These are phyloP conservation scores for Diaporthe ampelina DNA, from an alignment of 2,329 filamentous ascomycete genomes.

Conservation along the genomic window DNA sequence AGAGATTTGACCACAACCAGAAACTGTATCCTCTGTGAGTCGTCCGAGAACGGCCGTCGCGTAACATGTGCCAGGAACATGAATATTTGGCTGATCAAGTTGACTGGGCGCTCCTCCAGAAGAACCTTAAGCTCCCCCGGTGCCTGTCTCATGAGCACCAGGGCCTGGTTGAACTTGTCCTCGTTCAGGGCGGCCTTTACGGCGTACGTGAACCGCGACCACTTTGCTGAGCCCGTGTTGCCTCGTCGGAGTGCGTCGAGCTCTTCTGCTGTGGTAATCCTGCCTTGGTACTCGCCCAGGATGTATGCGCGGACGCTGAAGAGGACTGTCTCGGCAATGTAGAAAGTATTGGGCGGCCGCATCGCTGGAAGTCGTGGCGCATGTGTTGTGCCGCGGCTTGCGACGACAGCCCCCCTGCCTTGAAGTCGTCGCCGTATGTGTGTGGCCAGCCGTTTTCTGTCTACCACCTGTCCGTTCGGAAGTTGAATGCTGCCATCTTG, in stretches of 20 bases:
- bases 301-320: conserved; percentile 15
- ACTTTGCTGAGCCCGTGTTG: neutral
- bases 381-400: neutral
- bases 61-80: conserved; percentile 32
- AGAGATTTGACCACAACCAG: conserved; percentile 29
- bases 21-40: conserved; percentile 18
- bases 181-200: conserved; percentile 12
- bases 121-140: conserved; percentile 29
- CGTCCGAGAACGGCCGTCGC: conserved; percentile 8
- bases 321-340: neutral
- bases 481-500: neutral
- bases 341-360: neutral
- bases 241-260: conserved; percentile 11
- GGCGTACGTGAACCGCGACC: conserved; percentile 14
- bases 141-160: conserved; percentile 34
- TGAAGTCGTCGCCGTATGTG: neutral
- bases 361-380: neutral
- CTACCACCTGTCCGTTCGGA: neutral
- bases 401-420: neutral
- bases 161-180: conserved; percentile 21
- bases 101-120: conserved; percentile 17
- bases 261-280: neutral
- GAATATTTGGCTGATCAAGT: conserved; percentile 29
- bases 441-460: neutral
- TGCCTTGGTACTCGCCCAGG: conserved; percentile 7